phyloP scores from a whole-genome alignment of 345 rosid genomes.

The Populus pruinosa region DNA sequence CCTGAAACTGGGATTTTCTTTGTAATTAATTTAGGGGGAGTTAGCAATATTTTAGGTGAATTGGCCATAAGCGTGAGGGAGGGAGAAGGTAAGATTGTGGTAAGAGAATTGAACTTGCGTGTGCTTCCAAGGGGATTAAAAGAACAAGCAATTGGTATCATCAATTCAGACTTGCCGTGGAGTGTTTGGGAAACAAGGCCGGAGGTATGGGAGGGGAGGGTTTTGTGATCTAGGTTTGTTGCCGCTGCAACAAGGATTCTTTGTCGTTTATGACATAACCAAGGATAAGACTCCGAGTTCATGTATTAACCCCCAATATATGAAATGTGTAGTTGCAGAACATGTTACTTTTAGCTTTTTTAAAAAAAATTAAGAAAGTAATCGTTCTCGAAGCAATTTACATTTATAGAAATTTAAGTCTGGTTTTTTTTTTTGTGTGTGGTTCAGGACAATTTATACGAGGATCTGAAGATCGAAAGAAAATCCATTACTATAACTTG shows the following conservation, averaged over 20 bases:
- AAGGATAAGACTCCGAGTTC: not conserved
- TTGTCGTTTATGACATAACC: not conserved
- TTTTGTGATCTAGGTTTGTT: not conserved
- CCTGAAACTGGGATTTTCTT: not conserved
- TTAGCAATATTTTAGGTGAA: conserved; percentile 21
- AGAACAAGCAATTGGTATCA: not conserved
- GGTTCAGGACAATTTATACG: too few relatives aligned
- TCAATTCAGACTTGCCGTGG: not conserved
- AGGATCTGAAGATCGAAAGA: too few relatives aligned
- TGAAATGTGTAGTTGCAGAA: too few relatives aligned
- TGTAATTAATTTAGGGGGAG: conserved; percentile 18
- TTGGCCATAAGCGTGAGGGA: not conserved
- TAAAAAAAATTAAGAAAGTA: too few relatives aligned
- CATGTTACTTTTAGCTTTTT: too few relatives aligned
- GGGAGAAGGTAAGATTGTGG: conserved; percentile 19
- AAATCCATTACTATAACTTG: too few relatives aligned
- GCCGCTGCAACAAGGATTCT: not conserved
- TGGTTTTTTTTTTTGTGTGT: too few relatives aligned
- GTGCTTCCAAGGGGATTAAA: not conserved
- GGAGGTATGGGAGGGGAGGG: not conserved
- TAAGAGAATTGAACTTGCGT: conserved; percentile 24
- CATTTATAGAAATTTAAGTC: too few relatives aligned
- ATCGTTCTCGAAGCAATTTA: too few relatives aligned
- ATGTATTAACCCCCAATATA: too few relatives aligned
- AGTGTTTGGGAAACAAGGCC: not conserved